Evolutionary conservation across 129 eudicot genomes (phyloP), one percentile per base, ranked within the genome.

Genomic region (Escallonia herrerae): DNA sequence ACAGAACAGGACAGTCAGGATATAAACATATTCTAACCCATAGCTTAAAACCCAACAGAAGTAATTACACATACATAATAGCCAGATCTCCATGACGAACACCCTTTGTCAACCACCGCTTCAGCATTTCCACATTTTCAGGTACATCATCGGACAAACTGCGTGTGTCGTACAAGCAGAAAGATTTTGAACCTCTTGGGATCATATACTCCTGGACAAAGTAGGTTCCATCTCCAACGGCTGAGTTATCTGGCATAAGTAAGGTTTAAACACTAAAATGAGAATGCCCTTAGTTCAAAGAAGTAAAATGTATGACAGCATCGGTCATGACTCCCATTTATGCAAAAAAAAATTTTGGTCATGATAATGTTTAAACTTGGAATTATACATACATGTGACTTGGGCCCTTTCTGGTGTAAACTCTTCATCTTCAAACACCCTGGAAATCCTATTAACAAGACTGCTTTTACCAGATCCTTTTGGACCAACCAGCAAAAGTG

Each of bases 391-490:
- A 87, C 97, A 80, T 74, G 97, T 76, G 41, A 84, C 96, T 85
- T 87, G 97, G 15, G 96, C 97, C 75, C 96, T 85, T 60, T 74
- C 86, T 60, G 97, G 70, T 39, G 82, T 74, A 62, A 82, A 82
- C 43, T 76, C 68, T 72, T 84, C 90, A 59, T 78, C 84, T 69
- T 85, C 97, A 65, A 91, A 78, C 58, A 79, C 84, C 58, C 80
- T 74, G 37, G 90, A 87, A 15, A 91, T 85, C 70, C 77, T 76
- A 81, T 91, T 91, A 7, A 91, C 43, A 56, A 91, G 90, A 66
- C 95, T 87, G 73, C 96, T 91, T 78, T 91, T 91, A 10, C 97
- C 96, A 37, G 96, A 91, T 74, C 89, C 93, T 75, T 76, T 81
- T 63, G 86, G 95, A 62, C 97, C 97, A 37, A 87, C 63, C 58